Base-by-base conservation (phyloP, 306 rosid species). In the Echinosophora koreensis region DNA sequence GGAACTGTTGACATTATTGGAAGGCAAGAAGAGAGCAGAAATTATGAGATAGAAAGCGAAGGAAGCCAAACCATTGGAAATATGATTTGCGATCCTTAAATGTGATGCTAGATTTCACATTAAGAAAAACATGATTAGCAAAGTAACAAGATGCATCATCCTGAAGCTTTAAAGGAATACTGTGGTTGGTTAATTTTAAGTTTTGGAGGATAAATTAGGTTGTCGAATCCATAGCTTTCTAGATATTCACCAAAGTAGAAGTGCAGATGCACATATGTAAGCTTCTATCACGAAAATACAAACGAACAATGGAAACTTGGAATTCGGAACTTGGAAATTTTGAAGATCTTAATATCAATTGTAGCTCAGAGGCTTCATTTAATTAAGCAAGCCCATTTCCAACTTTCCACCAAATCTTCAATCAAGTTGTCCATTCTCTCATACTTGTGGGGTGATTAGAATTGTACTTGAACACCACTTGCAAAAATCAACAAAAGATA, bases 151-250 rank as follows among this genome's bases (percentile, higher is more conserved):
- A n/a, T n/a, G n/a, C n/a, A n/a, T n/a, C n/a, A n/a, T n/a, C n/a
- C 5, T 18, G 80, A 64, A 41, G 28, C 22, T 5, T 17, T 11
- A 13, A 46, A 47, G 57, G 17, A 14, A 13, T 6, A 75, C n/a
- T 60, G 70, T n/a, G n/a, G n/a, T n/a, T 61, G 49, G 51, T 61
- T 11, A 35, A 35, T n/a, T n/a, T 35, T 13, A 63, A 32, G 35
- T 30, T 46, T 42, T 10, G 5, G 46, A 47, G 22, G 37, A 16
- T 10, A 74, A 32, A 50, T 34, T 18, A 22, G 28, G 70, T 16
- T 16, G 4, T 3, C 14, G 6, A 56, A n/a, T 6, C 27, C 34
- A 38, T n/a, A 27, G 11, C 14, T 9, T 27, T 27, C 15, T 4
- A 10, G 49, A 62, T n/a, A 60, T 22, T 63, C 10, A 71, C 22